phyloP scores from a whole-genome alignment of 768 basidiomycete genomes.

The Leccinum longicurvipes region DNA sequence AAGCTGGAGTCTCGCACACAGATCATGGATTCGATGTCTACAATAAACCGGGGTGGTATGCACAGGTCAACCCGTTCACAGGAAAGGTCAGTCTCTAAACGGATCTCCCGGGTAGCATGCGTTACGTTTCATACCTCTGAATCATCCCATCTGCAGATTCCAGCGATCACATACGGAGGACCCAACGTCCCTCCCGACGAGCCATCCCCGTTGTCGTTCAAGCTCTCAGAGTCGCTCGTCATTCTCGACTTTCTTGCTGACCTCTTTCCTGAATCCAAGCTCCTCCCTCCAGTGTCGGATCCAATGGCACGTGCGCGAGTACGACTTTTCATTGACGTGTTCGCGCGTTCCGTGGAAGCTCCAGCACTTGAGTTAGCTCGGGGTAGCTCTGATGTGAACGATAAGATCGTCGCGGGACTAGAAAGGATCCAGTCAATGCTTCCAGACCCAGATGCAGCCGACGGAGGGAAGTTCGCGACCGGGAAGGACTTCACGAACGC shows the following conservation, averaged over 20 bases:
- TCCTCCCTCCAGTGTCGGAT: constrained; percentile 26
- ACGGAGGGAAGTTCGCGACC: constrained; percentile 35
- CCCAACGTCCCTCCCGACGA: constrained; percentile 48
- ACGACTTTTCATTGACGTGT: constrained; percentile 59
- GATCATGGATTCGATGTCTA: constrained; percentile 53
- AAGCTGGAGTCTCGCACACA: constrained; percentile 46
- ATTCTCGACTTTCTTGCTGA: constrained; percentile 67
- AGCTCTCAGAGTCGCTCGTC: constrained; percentile 61
- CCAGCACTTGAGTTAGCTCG: constrained; percentile 32
- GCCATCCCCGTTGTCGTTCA: constrained; percentile 56
- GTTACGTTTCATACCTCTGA: background rate
- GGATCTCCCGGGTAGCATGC: background rate
- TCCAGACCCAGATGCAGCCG: constrained; percentile 37
- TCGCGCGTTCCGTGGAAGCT: constrained; percentile 40
- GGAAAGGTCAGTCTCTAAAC: constrained; percentile 45
- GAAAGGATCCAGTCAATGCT: constrained; percentile 8
- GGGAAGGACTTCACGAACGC: constrained; percentile 53
- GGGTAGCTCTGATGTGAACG: background rate
- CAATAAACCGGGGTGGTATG: constrained; percentile 63
- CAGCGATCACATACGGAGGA: constrained; percentile 59
- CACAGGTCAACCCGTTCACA: constrained; percentile 53
- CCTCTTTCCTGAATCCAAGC: constrained; percentile 20
- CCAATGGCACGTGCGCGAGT: constrained; percentile 53
- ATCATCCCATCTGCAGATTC: constrained; percentile 36
- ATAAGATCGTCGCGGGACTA: background rate